A percentile compares a stretch with the other conserved stretches of the same genome.
phyloP scores from a whole-genome alignment of 2,329 filamentous ascomycete genomes.

The Microdochium bolleyi region DNA sequence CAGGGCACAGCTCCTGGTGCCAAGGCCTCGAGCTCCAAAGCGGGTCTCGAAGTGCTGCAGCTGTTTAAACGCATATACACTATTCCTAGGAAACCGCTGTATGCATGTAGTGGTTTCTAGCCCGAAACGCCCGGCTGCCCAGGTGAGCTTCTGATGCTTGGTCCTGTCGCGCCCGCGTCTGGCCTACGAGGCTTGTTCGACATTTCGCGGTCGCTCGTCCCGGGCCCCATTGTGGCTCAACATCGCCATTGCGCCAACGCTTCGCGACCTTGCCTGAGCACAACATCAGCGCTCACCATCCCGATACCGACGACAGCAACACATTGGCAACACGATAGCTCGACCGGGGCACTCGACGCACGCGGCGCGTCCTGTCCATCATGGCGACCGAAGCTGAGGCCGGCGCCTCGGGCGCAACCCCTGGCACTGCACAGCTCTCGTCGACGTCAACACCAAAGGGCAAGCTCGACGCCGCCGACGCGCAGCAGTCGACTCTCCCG shows the following conservation, averaged over 20 bases:
- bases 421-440: slow-evolving; percentile 17
- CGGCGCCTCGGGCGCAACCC: slow-evolving; percentile 10
- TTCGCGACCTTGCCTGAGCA: neutral
- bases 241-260: neutral
- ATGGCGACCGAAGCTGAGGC: slow-evolving; percentile 11
- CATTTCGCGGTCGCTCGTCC: neutral
- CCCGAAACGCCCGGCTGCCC: too few relatives aligned
- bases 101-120: too few relatives aligned
- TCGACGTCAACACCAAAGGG: slow-evolving; percentile 20
- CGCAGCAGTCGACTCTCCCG: slow-evolving; percentile 3
- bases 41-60: too few relatives aligned
- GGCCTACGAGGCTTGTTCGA: neutral
- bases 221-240: neutral
- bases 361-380: slow-evolving; percentile 3
- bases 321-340: neutral
- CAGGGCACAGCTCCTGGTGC: too few relatives aligned
- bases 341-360: neutral
- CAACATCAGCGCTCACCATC: neutral
- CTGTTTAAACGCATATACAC: too few relatives aligned
- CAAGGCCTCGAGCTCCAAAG: too few relatives aligned
- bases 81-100: too few relatives aligned
- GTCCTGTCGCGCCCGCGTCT: neutral
- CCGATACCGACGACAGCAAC: neutral
- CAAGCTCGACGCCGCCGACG: slow-evolving; percentile 5
- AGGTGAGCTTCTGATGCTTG: neutral